phyloP scores from a whole-genome alignment of 495 filamentous ascomycete genomes.

The Penicillium parvum region DNA sequence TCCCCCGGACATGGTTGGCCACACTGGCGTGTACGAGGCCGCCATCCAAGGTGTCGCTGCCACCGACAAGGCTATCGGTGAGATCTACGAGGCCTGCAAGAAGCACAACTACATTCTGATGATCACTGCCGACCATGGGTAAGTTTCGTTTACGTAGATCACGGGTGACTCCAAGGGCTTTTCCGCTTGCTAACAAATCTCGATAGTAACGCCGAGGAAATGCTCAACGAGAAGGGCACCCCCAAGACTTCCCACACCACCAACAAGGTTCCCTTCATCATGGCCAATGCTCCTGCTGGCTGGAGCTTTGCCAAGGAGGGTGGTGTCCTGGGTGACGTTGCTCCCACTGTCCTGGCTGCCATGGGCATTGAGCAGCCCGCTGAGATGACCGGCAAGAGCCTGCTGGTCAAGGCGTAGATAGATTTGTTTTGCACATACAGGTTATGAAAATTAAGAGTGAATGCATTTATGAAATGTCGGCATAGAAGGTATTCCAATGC shows the following conservation, averaged over 20 bases:
- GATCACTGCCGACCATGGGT: slow-evolving; percentile 92
- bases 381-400: slow-evolving; percentile 84
- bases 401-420: slow-evolving; percentile 65
- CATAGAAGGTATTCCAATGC: slow-evolving; percentile 4
- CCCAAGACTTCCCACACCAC: slow-evolving; percentile 98
- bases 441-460: slow-evolving; percentile 26
- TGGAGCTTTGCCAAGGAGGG: slow-evolving; percentile 81
- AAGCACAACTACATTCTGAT: slow-evolving; percentile 87
- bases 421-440: slow-evolving; percentile 5
- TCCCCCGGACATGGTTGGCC: slow-evolving; percentile 98
- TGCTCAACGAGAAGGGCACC: slow-evolving; percentile 90
- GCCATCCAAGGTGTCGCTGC: slow-evolving; percentile 79
- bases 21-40: slow-evolving; percentile 96
- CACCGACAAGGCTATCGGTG: slow-evolving; percentile 89
- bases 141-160: slow-evolving; percentile 21
- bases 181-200: slow-evolving; percentile 2
- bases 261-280: slow-evolving; percentile 95
- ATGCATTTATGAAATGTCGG: slow-evolving; percentile 17
- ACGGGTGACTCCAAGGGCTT: not conserved
- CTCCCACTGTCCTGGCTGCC: slow-evolving; percentile 80
- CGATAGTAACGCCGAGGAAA: slow-evolving; percentile 90
- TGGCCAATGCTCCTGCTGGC: slow-evolving; percentile 91
- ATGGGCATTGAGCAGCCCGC: slow-evolving; percentile 88
- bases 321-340: slow-evolving; percentile 93
- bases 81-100: slow-evolving; percentile 89